Conservation (phyloP, 2,329 filamentous ascomycete species). For the Conoideocrella luteorostrata region DNA sequence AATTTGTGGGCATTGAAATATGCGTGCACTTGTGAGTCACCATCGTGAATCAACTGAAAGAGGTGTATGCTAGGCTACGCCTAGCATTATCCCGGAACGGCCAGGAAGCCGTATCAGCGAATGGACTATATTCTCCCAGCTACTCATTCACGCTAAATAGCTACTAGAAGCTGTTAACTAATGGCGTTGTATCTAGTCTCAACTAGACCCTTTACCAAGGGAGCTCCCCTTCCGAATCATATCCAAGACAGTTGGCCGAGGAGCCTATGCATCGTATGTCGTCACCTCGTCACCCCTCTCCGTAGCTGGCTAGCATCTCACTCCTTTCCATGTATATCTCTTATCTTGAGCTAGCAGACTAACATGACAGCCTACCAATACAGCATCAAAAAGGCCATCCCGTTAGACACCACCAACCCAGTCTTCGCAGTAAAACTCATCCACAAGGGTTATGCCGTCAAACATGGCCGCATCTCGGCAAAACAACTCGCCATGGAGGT, state of each 20-base stretch:
- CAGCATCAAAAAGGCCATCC: constrained; percentile 90
- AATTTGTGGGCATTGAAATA: too few species aligned
- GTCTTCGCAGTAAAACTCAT: constrained; percentile 98
- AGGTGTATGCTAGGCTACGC: too few species aligned
- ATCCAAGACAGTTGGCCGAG: constrained; percentile 92
- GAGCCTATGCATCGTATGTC: constrained; percentile 89
- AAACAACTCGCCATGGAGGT: constrained; percentile 93
- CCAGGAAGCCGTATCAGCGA: too few species aligned
- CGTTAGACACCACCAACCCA: constrained; percentile 59
- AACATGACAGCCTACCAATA: constrained; percentile 3
- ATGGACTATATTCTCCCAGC: too few species aligned
- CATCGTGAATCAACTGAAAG: too few species aligned
- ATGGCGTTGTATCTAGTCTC: constrained; percentile 60
- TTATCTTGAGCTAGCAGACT: constrained; percentile 9
- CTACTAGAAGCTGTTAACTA: constrained; percentile 1
- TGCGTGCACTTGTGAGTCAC: too few species aligned
- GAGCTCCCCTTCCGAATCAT: constrained; percentile 90
- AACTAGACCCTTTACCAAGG: constrained; percentile 76
- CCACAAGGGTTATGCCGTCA: constrained; percentile 90
- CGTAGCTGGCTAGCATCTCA: too few species aligned
- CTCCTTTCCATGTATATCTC: too few species aligned
- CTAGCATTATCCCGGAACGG: too few species aligned
- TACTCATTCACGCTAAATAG: too few species aligned
- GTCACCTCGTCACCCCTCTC: neutral
- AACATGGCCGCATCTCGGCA: constrained; percentile 77